phyloP scores from a whole-genome alignment of 768 basidiomycete genomes.

The Pleurotus tuoliensis region DNA sequence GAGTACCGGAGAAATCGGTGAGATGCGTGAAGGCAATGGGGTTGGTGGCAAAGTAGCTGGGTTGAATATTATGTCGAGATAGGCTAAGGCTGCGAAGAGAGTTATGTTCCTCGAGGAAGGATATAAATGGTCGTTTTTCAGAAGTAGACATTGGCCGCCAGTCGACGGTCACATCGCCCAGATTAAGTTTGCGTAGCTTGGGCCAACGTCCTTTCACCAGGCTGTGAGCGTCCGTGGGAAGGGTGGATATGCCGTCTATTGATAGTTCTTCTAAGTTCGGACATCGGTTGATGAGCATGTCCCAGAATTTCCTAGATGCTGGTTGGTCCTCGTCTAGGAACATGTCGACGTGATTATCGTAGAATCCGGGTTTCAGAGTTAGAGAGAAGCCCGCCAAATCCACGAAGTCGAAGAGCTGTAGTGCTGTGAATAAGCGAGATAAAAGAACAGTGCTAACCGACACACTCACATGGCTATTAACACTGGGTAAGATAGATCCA shows the following conservation, averaged over 20 bases:
- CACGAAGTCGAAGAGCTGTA: conserved; percentile 65
- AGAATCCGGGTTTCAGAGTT: conserved; percentile 58
- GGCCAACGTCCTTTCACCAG: conserved; percentile 68
- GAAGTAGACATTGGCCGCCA: conserved; percentile 39
- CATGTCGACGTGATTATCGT: conserved; percentile 53
- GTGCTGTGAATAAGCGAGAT: background rate
- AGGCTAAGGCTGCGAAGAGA: conserved; percentile 44
- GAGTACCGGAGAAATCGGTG: conserved; percentile 61
- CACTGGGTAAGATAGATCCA: conserved; percentile 53
- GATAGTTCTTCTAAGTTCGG: conserved; percentile 64
- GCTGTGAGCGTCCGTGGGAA: conserved; percentile 52
- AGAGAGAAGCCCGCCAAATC: conserved; percentile 62
- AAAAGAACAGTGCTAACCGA: background rate
- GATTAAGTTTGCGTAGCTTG: conserved; percentile 48
- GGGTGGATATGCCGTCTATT: conserved; percentile 49
- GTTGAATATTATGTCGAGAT: conserved; percentile 51
- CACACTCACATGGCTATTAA: conserved; percentile 57
- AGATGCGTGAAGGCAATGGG: conserved; percentile 43
- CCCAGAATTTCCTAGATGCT: conserved; percentile 54
- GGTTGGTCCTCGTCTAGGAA: conserved; percentile 54
- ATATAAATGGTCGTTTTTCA: conserved; percentile 55
- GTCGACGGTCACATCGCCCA: conserved; percentile 67
- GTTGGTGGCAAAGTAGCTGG: conserved; percentile 45
- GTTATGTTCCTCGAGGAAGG: conserved; percentile 67
- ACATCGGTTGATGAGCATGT: conserved; percentile 64